phyloP scores from a whole-genome alignment of 2,329 filamentous ascomycete genomes.

The Metarhizium brunneum region DNA sequence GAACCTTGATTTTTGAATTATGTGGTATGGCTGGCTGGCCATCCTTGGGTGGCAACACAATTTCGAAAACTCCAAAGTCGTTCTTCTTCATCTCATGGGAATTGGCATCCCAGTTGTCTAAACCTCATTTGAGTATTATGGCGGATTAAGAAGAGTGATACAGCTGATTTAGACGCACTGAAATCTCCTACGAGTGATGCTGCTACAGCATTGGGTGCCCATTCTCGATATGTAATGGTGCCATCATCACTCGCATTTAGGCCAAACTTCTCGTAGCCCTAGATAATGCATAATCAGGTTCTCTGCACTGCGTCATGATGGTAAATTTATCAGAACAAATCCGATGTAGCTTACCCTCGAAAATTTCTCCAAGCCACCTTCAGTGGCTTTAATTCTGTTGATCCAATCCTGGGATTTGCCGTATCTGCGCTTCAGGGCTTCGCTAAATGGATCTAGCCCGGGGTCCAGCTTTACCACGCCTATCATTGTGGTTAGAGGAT shows the following conservation, averaged over 20 bases:
- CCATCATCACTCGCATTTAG: constrained; percentile 74
- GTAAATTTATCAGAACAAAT: background rate
- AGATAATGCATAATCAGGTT: background rate
- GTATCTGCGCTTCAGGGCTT: constrained; percentile 66
- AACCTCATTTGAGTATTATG: constrained; percentile 17
- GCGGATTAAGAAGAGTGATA: background rate
- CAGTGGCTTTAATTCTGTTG: constrained; percentile 67
- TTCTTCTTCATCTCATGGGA: constrained; percentile 84
- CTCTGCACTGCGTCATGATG: background rate
- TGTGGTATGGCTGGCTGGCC: constrained; percentile 77
- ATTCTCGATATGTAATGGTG: constrained; percentile 87
- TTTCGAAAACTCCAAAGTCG: constrained; percentile 77
- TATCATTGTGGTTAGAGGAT: constrained; percentile 25
- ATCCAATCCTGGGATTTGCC: constrained; percentile 80
- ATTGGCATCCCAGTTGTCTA: constrained; percentile 78
- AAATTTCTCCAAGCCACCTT: constrained; percentile 89
- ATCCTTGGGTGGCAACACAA: constrained; percentile 62
- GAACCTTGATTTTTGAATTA: constrained; percentile 91
- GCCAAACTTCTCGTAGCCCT: constrained; percentile 83
- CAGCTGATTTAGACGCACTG: constrained; percentile 49
- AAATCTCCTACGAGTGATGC: constrained; percentile 92
- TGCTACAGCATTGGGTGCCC: constrained; percentile 81
- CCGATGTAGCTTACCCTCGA: constrained; percentile 51
- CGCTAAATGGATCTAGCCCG: constrained; percentile 79
- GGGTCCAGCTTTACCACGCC: constrained; percentile 84